A percentile compares a stretch with the other conserved stretches of the same genome.
Evolutionary conservation across 257 asterid species (phyloP).

Genomic region (Solanum medicagineum): DNA sequence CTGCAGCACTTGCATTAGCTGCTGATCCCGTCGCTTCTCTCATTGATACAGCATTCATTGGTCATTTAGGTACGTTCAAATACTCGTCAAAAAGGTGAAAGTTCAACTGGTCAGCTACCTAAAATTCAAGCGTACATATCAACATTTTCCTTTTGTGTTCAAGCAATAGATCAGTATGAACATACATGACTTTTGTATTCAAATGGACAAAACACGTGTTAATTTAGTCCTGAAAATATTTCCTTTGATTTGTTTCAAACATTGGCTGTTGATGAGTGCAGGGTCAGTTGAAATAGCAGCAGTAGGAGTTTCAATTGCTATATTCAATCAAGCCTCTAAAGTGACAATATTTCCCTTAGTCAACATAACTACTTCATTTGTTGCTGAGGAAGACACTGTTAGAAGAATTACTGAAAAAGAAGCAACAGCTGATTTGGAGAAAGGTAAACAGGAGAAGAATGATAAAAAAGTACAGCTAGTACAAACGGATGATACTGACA

Average conservation of each 20-base stretch:
- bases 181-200: background rate
- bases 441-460: background rate
- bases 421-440: conserved; percentile 13
- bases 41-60: conserved; percentile 78
- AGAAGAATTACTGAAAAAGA: conserved; percentile 19
- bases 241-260: too few relatives aligned
- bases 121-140: background rate
- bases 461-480: background rate
- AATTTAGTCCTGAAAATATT: background rate
- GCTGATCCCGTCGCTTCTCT: conserved; percentile 95
- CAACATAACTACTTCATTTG: conserved; percentile 87
- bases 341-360: conserved; percentile 92
- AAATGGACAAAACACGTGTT: background rate
- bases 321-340: conserved; percentile 78
- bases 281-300: conserved; percentile 88
- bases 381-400: conserved; percentile 83
- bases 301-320: conserved; percentile 82
- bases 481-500: background rate
- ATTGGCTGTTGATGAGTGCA: background rate
- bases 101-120: background rate
- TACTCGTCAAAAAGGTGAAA: background rate
- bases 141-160: background rate
- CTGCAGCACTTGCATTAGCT: conserved; percentile 91
- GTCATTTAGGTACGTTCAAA: conserved; percentile 52
- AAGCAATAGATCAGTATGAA: background rate